These are phyloP conservation scores for Kwoniella botswanensis DNA, from an alignment of 768 basidiomycete genomes.

Conservation along the genomic window DNA sequence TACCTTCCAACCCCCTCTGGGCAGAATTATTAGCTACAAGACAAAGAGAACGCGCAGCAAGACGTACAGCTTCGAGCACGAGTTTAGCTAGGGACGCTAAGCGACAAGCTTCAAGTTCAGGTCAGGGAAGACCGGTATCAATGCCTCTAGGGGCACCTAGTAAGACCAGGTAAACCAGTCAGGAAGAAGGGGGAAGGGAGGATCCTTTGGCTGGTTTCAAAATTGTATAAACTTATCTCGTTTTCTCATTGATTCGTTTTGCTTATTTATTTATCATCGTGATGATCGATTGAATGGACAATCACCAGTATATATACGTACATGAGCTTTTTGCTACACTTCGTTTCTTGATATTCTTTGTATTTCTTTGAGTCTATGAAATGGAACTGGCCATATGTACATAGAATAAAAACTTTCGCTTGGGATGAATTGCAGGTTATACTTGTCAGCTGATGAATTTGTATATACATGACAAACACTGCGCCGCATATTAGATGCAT, in stretches of 20 bases:
- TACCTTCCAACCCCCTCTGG: conserved; percentile 92
- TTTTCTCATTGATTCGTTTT: background rate
- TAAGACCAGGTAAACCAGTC: background rate
- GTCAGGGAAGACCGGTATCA: conserved; percentile 8
- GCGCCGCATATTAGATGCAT: too few relatives aligned
- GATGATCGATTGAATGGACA: too few relatives aligned
- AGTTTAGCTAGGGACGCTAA: conserved; percentile 25
- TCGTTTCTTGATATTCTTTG: too few relatives aligned
- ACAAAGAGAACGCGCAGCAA: conserved; percentile 19
- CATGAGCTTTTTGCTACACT: background rate
- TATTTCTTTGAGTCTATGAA: too few relatives aligned
- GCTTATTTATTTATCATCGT: background rate
- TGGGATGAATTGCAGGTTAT: too few relatives aligned
- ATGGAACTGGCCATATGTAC: too few relatives aligned
- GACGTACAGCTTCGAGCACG: conserved; percentile 11
- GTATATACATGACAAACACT: too few relatives aligned
- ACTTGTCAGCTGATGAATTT: too few relatives aligned
- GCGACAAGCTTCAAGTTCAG: conserved; percentile 21
- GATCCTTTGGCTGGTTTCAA: too few relatives aligned
- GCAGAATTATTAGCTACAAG: conserved; percentile 68
- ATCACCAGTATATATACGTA: background rate
- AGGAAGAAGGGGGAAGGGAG: too few relatives aligned
- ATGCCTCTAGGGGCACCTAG: conserved; percentile 8
- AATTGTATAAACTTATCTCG: too few relatives aligned
- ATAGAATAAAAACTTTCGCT: too few relatives aligned